phyloP scores from a whole-genome alignment of 768 basidiomycete genomes.

The Kockovaella imperatae region DNA sequence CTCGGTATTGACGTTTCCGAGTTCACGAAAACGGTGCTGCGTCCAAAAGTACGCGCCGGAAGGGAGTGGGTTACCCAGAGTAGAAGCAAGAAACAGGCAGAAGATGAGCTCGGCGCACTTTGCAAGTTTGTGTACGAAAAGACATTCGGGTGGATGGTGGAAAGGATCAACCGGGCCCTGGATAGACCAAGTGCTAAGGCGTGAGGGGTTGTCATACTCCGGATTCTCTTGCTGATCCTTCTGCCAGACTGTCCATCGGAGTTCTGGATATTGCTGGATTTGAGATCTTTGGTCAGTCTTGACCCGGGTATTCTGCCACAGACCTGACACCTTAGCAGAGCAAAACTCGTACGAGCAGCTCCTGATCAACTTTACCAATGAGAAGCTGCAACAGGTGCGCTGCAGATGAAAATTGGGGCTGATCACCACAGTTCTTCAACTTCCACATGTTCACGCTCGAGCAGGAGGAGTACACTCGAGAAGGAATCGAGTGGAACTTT shows the following conservation, averaged over 20 bases:
- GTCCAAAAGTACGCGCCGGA: constrained; percentile 85
- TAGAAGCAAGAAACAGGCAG: constrained; percentile 78
- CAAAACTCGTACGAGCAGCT: constrained; percentile 94
- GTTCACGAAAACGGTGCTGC: constrained; percentile 78
- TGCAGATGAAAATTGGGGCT: not conserved
- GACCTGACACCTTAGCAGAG: constrained; percentile 10
- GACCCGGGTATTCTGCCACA: not conserved
- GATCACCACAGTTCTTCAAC: constrained; percentile 52
- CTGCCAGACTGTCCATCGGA: constrained; percentile 69
- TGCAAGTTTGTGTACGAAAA: constrained; percentile 97
- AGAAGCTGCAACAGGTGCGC: constrained; percentile 55
- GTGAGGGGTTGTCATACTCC: constrained; percentile 16
- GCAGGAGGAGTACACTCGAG: constrained; percentile 95
- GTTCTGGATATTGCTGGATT: constrained; percentile 99
- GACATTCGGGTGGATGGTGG: constrained; percentile 86
- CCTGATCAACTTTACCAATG: constrained; percentile 97
- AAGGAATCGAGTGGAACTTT: constrained; percentile 95
- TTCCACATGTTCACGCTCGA: constrained; percentile 99
- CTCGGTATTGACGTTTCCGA: constrained; percentile 80
- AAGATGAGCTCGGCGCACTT: constrained; percentile 81
- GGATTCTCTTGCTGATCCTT: not conserved
- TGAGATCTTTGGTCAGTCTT: constrained; percentile 61
- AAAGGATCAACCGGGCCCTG: constrained; percentile 86
- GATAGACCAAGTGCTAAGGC: constrained; percentile 80
- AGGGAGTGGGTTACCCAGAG: constrained; percentile 96